These are phyloP conservation scores for Glycine soja DNA, from an alignment of 306 rosid genomes.

Conservation along the genomic window DNA sequence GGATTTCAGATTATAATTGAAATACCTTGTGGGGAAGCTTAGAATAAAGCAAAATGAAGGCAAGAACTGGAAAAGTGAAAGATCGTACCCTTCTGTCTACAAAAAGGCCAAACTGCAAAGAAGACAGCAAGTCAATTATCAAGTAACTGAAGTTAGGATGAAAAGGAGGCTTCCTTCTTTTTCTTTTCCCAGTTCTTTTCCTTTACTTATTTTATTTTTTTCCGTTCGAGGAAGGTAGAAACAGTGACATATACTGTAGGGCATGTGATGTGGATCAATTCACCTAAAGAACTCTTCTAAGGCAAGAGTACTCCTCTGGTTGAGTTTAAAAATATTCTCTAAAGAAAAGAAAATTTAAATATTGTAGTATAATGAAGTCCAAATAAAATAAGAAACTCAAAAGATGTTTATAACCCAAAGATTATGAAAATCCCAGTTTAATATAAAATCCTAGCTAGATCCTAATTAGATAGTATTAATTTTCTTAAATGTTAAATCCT, in stretches of 20 bases:
- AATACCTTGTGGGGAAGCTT: slow-evolving; percentile 98
- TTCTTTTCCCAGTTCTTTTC: neutral
- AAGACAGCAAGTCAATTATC: slow-evolving; percentile 44
- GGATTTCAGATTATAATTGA: neutral
- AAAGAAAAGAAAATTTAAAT: slow-evolving; percentile 11
- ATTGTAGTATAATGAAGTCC: neutral
- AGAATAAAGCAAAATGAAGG: slow-evolving; percentile 84
- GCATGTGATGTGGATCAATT: neutral
- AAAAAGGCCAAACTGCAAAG: slow-evolving; percentile 81
- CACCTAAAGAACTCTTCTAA: slow-evolving; percentile 6
- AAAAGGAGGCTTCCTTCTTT: slow-evolving; percentile 13
- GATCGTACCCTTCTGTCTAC: slow-evolving; percentile 79
- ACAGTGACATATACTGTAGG: neutral
- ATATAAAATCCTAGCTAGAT: slow-evolving; percentile 11
- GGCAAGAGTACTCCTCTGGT: neutral
- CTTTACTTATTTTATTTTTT: neutral
- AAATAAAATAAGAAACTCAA: neutral
- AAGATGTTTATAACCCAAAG: slow-evolving; percentile 19
- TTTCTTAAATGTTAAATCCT: neutral
- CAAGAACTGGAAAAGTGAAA: slow-evolving; percentile 68
- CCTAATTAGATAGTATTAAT: too few species aligned
- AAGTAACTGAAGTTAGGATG: slow-evolving; percentile 35
- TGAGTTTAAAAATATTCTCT: neutral
- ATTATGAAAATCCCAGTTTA: neutral
- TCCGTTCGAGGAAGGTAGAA: neutral